Conservation (phyloP, 345 rosid species). For the Melastoma malabathricum region DNA sequence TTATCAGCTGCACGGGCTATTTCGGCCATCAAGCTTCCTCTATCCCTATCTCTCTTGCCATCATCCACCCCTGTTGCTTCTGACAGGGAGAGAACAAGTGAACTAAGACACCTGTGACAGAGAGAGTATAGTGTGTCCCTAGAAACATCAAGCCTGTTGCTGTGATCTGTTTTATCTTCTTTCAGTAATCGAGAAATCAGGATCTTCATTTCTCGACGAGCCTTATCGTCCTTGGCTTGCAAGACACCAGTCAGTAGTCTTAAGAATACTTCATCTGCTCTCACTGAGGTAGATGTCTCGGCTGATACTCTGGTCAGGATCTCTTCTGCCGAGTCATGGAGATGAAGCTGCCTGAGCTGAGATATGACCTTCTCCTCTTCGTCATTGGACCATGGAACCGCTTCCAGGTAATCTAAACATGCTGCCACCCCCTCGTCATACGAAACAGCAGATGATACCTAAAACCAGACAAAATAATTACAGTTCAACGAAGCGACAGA, state of each 20-base stretch:
- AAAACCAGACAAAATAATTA: conserved; percentile 3
- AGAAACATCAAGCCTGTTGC: conserved; percentile 36
- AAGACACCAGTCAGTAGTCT: conserved; percentile 53
- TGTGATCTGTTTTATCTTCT: conserved; percentile 34
- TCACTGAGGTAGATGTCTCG: conserved; percentile 36
- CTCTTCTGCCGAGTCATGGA: conserved; percentile 32
- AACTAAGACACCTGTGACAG: conserved; percentile 67
- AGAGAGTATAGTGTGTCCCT: conserved; percentile 56
- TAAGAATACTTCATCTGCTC: conserved; percentile 56
- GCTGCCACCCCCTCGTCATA: conserved; percentile 58
- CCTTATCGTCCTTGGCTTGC: conserved; percentile 81
- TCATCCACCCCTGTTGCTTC: conserved; percentile 50
- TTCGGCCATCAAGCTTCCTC: conserved; percentile 68
- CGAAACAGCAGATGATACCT: conserved; percentile 74
- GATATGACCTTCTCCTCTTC: conserved; percentile 63
- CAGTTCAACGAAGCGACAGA: too few species aligned
- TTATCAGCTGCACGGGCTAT: conserved; percentile 86
- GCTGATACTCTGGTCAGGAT: conserved; percentile 73
- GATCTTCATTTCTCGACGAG: conserved; percentile 78
- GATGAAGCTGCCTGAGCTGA: conserved; percentile 55
- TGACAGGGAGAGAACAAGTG: conserved; percentile 66
- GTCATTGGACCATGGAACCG: conserved; percentile 77
- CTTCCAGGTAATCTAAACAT: conserved; percentile 82
- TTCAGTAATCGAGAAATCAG: conserved; percentile 53
- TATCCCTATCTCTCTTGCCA: conserved; percentile 35